Percentiles rank a stretch among this genome's conserved stretches.
Evolutionary conservation across 768 basidiomycete species (phyloP).

Genomic region (Pholiota molesta): DNA sequence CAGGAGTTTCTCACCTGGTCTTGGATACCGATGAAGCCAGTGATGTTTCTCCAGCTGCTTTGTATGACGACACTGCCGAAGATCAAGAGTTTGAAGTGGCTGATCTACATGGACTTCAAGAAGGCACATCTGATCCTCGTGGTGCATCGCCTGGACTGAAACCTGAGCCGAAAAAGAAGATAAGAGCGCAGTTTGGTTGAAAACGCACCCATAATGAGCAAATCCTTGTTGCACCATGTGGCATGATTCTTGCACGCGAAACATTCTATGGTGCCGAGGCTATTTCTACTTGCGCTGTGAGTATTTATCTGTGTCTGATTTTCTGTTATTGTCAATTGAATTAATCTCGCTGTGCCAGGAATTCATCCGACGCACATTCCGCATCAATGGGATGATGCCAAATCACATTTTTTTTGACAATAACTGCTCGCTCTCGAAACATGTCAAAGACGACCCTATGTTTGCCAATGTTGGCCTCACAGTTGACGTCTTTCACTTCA

Average conservation of each 20-base stretch:
- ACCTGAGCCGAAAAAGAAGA: too few species aligned
- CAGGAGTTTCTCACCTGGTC: too few species aligned
- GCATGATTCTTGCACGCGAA: slow-evolving; percentile 26
- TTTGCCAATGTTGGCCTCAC: slow-evolving; percentile 20
- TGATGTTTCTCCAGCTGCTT: too few species aligned
- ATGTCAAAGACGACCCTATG: slow-evolving; percentile 16
- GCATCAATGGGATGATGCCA: slow-evolving; percentile 16
- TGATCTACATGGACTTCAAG: too few species aligned
- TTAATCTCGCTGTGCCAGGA: slow-evolving; percentile 6
- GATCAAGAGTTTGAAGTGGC: too few species aligned
- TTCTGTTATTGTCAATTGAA: slow-evolving; percentile 20
- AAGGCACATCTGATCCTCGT: too few species aligned
- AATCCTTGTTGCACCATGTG: slow-evolving; percentile 25
- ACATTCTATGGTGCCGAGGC: slow-evolving; percentile 28
- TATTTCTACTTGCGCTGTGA: slow-evolving; percentile 5
- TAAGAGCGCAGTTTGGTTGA: too few species aligned
- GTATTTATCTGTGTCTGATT: too few species aligned
- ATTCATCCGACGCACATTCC: slow-evolving; percentile 21
- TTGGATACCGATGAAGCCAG: too few species aligned
- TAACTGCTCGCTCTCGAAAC: slow-evolving; percentile 24
- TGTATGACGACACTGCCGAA: too few species aligned
- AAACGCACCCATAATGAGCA: too few species aligned
- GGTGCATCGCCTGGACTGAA: too few species aligned
- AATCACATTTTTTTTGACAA: slow-evolving; percentile 33
- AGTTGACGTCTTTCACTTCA: slow-evolving; percentile 29